These are phyloP conservation scores for Psilocybe sp. DNA, from an alignment of 768 basidiomycete genomes.

Conservation along the genomic window DNA sequence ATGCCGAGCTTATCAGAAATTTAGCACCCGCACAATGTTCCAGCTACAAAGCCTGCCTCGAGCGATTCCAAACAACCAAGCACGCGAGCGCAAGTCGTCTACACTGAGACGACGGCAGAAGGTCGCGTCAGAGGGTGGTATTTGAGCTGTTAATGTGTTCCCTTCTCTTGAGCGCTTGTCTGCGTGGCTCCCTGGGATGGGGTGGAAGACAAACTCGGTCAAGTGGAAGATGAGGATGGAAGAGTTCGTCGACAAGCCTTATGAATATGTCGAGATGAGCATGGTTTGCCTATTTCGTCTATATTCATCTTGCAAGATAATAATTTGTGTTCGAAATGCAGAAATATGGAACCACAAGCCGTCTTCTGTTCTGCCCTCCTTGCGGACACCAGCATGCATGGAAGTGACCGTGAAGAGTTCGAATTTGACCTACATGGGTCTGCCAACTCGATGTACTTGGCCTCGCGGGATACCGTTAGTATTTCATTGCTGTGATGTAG, in stretches of 20 bases:
- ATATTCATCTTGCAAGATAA: too few relatives aligned
- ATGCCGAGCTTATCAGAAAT: too few relatives aligned
- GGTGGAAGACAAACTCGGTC: slow-evolving; percentile 61
- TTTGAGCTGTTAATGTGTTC: slow-evolving; percentile 49
- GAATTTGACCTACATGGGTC: slow-evolving; percentile 78
- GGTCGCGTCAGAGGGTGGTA: slow-evolving; percentile 41
- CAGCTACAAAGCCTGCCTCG: too few relatives aligned
- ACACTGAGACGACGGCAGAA: too few relatives aligned
- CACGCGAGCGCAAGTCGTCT: too few relatives aligned
- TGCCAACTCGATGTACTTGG: slow-evolving; percentile 80
- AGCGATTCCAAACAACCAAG: too few relatives aligned
- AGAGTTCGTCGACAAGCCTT: slow-evolving; percentile 64
- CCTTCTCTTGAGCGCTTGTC: slow-evolving; percentile 57
- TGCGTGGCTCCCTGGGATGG: slow-evolving; percentile 63
- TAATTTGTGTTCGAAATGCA: too few relatives aligned
- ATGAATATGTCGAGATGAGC: slow-evolving; percentile 51
- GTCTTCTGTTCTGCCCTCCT: slow-evolving; percentile 52
- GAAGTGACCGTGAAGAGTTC: slow-evolving; percentile 31
- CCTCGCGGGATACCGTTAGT: slow-evolving; percentile 63
- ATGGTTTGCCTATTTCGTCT: slow-evolving; percentile 39
- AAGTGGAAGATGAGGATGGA: slow-evolving; percentile 64
- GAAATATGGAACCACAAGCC: slow-evolving; percentile 39
- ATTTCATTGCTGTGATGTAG: neutral
- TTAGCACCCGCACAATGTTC: too few relatives aligned
- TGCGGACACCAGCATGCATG: slow-evolving; percentile 39